These are phyloP conservation scores for Tolypocladium ovalisporum DNA, from an alignment of 2,329 filamentous ascomycete genomes.

Conservation along the genomic window DNA sequence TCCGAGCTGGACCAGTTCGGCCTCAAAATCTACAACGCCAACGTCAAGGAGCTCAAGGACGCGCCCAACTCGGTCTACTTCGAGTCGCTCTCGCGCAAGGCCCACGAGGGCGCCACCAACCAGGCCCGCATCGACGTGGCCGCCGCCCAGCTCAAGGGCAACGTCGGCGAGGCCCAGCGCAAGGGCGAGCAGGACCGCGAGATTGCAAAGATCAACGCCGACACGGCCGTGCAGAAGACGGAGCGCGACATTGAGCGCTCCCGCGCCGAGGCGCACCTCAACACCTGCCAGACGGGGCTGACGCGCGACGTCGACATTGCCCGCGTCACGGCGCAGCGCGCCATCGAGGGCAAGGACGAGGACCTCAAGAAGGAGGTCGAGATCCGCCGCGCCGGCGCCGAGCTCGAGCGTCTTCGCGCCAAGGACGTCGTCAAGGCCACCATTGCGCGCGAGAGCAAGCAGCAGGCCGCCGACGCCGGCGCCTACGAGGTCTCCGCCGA, in stretches of 20 bases:
- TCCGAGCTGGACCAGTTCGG: conserved; percentile 73
- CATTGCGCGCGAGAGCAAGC: conserved; percentile 55
- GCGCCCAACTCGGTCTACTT: conserved; percentile 77
- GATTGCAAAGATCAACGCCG: conserved; percentile 78
- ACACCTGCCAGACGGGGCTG: conserved; percentile 61
- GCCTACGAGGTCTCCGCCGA: conserved; percentile 57
- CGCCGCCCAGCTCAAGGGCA: conserved; percentile 53
- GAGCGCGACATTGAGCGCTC: conserved; percentile 76
- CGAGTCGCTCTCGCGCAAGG: conserved; percentile 68
- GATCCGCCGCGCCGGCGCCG: conserved; percentile 64
- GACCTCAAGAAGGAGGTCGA: conserved; percentile 73
- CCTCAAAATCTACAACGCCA: conserved; percentile 59
- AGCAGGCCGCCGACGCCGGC: conserved; percentile 55
- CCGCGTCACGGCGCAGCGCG: conserved; percentile 60
- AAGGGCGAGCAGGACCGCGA: conserved; percentile 74
- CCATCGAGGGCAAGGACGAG: conserved; percentile 65
- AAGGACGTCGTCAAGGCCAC: conserved; percentile 68
- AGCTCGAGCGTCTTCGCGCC: conserved; percentile 70
- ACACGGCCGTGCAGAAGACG: conserved; percentile 75
- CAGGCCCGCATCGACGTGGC: conserved; percentile 61
- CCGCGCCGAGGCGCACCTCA: conserved; percentile 63
- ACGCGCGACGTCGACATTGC: conserved; percentile 65
- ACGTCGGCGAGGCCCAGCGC: conserved; percentile 68
- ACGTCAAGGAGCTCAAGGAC: conserved; percentile 77
- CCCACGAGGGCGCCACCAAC: conserved; percentile 75